Evolutionary conservation across 345 rosid genomes (phyloP).

Genomic region (Pugionium dolabratum): DNA sequence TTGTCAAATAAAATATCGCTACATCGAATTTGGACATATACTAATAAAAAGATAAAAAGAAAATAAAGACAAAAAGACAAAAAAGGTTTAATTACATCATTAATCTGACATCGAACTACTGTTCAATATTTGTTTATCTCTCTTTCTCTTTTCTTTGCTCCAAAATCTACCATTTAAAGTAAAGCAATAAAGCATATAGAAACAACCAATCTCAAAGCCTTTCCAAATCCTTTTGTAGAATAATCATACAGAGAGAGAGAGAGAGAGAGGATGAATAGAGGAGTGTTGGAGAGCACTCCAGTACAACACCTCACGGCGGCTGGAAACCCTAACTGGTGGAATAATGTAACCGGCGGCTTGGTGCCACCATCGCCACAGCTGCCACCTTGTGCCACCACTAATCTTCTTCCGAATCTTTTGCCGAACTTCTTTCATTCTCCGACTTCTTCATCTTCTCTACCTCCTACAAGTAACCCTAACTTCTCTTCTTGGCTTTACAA

Average conservation of each 20-base stretch:
- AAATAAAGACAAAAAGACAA: too few species aligned
- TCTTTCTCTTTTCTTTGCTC: too few species aligned
- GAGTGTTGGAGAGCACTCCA: constrained; percentile 68
- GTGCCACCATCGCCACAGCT: constrained; percentile 55
- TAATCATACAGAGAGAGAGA: constrained; percentile 40
- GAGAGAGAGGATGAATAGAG: constrained; percentile 38
- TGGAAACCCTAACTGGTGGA: constrained; percentile 78
- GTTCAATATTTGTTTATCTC: too few species aligned
- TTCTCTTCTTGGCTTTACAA: constrained; percentile 54
- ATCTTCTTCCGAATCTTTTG: constrained; percentile 45
- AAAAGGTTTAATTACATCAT: too few species aligned
- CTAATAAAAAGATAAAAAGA: too few species aligned
- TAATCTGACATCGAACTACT: too few species aligned
- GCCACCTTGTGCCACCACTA: constrained; percentile 32
- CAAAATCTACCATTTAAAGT: too few species aligned
- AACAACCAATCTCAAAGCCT: too few species aligned
- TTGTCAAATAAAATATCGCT: too few species aligned
- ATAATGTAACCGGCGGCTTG: constrained; percentile 47
- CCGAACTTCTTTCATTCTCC: constrained; percentile 46
- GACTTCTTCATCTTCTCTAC: constrained; percentile 48
- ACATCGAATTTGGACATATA: too few species aligned
- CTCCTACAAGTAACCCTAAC: constrained; percentile 38
- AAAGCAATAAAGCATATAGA: too few species aligned
- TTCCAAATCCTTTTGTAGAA: not conserved
- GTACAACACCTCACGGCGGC: constrained; percentile 66